These are phyloP conservation scores for Lipomyces yamanashiensis DNA, from an alignment of 805 yeast species.

Conservation along the genomic window DNA sequence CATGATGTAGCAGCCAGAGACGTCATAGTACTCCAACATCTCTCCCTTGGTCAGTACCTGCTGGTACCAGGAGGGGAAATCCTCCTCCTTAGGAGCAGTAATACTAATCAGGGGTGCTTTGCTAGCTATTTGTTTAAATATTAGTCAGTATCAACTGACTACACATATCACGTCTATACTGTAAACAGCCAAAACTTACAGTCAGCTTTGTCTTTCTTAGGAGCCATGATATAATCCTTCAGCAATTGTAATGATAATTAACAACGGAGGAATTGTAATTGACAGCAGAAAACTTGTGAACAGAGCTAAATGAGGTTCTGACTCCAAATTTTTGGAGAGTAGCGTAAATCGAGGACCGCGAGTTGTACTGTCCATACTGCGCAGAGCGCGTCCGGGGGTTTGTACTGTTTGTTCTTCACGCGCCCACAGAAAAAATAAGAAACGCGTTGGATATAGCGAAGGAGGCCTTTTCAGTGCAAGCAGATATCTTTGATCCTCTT, in stretches of 20 bases:
- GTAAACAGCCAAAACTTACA: constrained; percentile 2
- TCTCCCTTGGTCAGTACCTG: constrained; percentile 96
- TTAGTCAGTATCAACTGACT: background rate
- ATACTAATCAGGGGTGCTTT: constrained; percentile 80
- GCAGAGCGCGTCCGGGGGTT: background rate
- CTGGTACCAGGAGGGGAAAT: constrained; percentile 97
- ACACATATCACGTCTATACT: too few species aligned
- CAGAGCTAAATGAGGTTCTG: background rate
- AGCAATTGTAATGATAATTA: background rate
- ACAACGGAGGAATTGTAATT: background rate
- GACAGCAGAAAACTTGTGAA: background rate
- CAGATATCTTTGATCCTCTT: background rate
- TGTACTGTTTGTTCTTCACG: constrained; percentile 1
- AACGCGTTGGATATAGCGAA: constrained; percentile 12
- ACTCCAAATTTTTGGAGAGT: constrained; percentile 7
- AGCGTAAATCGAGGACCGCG: constrained; percentile 8
- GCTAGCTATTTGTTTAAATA: background rate
- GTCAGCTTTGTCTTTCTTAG: constrained; percentile 26
- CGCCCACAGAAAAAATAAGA: constrained; percentile 14
- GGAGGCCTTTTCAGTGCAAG: background rate
- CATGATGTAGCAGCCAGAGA: constrained; percentile 96
- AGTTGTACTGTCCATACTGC: background rate
- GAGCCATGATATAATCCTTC: constrained; percentile 14
- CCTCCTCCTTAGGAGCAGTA: constrained; percentile 88
- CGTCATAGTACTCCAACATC: constrained; percentile 98